These are phyloP conservation scores for Trametes maxima DNA, from an alignment of 768 basidiomycete species.

Conservation along the genomic window DNA sequence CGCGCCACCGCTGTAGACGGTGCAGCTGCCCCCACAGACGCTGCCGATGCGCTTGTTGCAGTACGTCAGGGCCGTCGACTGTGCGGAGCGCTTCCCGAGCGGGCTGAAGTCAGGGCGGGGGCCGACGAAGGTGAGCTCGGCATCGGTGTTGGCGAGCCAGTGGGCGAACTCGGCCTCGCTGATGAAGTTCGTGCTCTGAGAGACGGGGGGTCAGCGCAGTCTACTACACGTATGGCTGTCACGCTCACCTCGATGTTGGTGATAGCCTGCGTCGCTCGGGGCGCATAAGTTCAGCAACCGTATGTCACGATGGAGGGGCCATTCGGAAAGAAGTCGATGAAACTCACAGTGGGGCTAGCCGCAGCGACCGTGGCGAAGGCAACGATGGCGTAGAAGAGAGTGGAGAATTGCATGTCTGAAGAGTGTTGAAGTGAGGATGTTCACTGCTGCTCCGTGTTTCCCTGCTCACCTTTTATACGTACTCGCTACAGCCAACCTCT, in stretches of 20 bases:
- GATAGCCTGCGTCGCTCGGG: neutral
- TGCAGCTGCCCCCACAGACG: conserved; percentile 38
- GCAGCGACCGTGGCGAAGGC: conserved; percentile 28
- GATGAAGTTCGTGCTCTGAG: neutral
- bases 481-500: too few relatives aligned
- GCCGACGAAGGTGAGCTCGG: conserved; percentile 1
- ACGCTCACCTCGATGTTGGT: neutral
- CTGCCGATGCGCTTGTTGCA: conserved; percentile 28
- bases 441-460: too few relatives aligned
- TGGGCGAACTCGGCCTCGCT: neutral
- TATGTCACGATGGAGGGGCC: too few relatives aligned
- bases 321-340: neutral
- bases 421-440: neutral
- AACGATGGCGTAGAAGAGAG: conserved; percentile 33
- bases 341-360: neutral
- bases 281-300: neutral
- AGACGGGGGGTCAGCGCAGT: neutral
- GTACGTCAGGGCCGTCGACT: conserved; percentile 33
- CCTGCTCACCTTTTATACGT: too few relatives aligned
- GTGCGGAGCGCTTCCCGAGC: conserved; percentile 21
- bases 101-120: conserved; percentile 12
- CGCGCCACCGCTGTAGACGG: conserved; percentile 34
- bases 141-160: neutral
- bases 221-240: neutral
- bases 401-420: conserved; percentile 7